Evolutionary conservation across 2,329 filamentous ascomycete genomes (phyloP), one percentile per base, ranked within the genome.

Genomic region (Elsinoe fawcettii): DNA sequence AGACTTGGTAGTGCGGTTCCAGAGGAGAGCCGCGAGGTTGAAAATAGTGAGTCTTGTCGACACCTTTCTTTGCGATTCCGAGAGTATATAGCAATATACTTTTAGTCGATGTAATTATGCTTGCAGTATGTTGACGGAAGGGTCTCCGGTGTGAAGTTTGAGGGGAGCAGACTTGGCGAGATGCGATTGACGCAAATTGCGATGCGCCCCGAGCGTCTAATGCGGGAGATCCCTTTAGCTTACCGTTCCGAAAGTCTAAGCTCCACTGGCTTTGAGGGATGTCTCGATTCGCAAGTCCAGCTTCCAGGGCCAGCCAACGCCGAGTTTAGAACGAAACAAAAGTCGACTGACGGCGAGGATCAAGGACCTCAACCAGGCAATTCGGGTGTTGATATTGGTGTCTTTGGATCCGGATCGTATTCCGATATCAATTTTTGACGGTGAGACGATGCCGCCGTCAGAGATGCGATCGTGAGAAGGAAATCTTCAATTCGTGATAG

Each of bases 251-350:
- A 20, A 51, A 51, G 46, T 51, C 18, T 51, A 51, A 51, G 18
- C n/a, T 36, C 41, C 41, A 37, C 34, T 37, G 34, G 27, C 27
- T 37, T 37, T 12, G 34, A 12, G 34, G 41, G 41, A 44, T 32
- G 30, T 51, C 46, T 51, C 25, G 46, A 32, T 36, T 25, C 46
- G 46, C 46, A 18, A 12, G 5, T 51, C 22, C 30, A 53, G 32
- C 49, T 53, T 53, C 32, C 30, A 37, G 49, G 49, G 30, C 49
- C 20, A 25, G 49, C 49, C 49, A 53, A 53, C 25, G 30, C 49
- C 49, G 49, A 53, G 49, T 53, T 53, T 53, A 34, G 49, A 37
- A 53, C 49, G 49, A 53, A 37, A 53, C 49, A 53, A 16, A n/a
- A 25, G 11, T 22, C 20, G 32, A 16, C 16, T 34, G 34, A 23